A percentile compares a stretch with the other conserved stretches of the same genome.
phyloP scores from a whole-genome alignment of 1,139 yeast species.

The Scheffersomyces lignicola region DNA sequence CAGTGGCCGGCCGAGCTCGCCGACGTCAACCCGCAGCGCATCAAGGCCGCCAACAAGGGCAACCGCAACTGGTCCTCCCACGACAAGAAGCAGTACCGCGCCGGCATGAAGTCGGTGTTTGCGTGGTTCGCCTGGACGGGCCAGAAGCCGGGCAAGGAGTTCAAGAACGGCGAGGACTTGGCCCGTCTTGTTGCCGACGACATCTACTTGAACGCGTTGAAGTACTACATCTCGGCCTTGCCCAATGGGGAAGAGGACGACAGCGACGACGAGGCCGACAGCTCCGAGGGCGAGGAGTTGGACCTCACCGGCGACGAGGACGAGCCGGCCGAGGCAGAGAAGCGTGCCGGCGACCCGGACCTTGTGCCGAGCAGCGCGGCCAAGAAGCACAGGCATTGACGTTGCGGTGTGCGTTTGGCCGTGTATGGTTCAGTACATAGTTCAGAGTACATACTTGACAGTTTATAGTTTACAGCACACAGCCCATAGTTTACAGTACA shows the following conservation, averaged over 20 bases:
- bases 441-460: no score
- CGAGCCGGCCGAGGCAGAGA: conserved; percentile 19
- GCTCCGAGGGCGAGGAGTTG: conserved; percentile 54
- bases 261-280: conserved; percentile 44
- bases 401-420: no score
- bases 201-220: conserved; percentile 69
- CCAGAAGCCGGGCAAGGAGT: conserved; percentile 68
- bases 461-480: no score
- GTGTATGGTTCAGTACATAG: no score
- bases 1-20: conserved; percentile 61
- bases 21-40: conserved; percentile 50
- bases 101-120: conserved; percentile 73
- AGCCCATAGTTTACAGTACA: no score
- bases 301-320: conserved; percentile 54
- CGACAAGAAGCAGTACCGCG: conserved; percentile 60
- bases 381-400: no score
- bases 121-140: conserved; percentile 82
- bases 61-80: conserved; percentile 37
- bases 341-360: no score
- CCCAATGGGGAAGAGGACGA: conserved; percentile 56
- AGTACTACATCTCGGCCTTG: conserved; percentile 69
- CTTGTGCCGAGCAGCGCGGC: no score
- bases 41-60: conserved; percentile 35
- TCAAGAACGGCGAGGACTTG: conserved; percentile 68
- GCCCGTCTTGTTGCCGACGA: conserved; percentile 65